Evolutionary conservation across 2,329 filamentous ascomycete genomes (phyloP), one percentile per base, ranked within the genome.

Genomic region (Alternaria ethzedia): DNA sequence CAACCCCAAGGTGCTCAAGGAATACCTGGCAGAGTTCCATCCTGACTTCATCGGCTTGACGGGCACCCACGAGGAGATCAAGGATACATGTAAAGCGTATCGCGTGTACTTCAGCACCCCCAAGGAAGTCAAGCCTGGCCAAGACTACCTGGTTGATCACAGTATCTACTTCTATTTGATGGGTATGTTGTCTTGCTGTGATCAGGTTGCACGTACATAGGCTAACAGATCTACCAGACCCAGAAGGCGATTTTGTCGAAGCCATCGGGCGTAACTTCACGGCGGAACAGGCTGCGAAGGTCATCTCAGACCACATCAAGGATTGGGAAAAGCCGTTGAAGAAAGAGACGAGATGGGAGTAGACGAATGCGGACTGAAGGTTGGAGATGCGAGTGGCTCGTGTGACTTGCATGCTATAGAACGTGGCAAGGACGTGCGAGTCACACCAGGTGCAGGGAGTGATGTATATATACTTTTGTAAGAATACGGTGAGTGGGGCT

Each of bases 131-230:
- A 91, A 94, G 85, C 91, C 94, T 1, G 96, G 95, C 1, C 92
- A 97, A 84, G 96, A 99, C 81, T 99, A 99, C 79, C 82, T 99
- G 73, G 96, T 99, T 12, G 96, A 99, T 80, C 96, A 99, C 83
- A 97, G 94, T 81, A 99, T 99, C 72, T 99, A 99, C 85, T 99
- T 99, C 76, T 99, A 99, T 81, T 83, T 99, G 71, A 99, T 99
- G 96, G 88, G 87, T 89, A 79, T 80, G 86, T 82, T 28, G 5
- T 21, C 21, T 41, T 8, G 13, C 15, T 12, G 32, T n/a, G 10
- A 23, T 4, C 45, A 3, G 1, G 13, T 10, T 28, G 21, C 3
- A 12, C 1, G 13, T 2, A 2, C 23, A 9, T 28, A 25, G 20
- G 50, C 75, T 79, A 62, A 79, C 71, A 47, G 26, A n/a, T 58